These are phyloP conservation scores for Ramularia endophylla DNA, from an alignment of 2,329 filamentous ascomycete species.

Conservation along the genomic window DNA sequence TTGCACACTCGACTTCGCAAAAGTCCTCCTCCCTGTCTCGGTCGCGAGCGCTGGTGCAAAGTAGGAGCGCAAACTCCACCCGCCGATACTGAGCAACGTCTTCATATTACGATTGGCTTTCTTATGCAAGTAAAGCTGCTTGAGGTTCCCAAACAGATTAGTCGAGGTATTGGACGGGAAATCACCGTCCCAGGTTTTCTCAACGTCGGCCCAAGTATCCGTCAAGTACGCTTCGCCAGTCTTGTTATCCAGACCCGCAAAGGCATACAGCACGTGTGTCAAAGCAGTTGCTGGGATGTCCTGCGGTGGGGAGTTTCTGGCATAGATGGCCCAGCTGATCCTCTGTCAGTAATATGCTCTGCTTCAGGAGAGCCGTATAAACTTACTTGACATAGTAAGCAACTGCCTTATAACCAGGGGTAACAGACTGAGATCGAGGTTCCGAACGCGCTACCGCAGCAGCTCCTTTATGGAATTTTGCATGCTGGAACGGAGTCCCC, in stretches of 20 bases:
- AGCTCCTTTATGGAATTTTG: no score
- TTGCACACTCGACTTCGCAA: slow-evolving; percentile 65
- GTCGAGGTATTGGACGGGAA: slow-evolving; percentile 37
- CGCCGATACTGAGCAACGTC: slow-evolving; percentile 72
- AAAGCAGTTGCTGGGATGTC: slow-evolving; percentile 71
- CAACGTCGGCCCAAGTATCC: slow-evolving; percentile 60
- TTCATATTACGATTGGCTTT: slow-evolving; percentile 70
- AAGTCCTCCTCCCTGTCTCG: slow-evolving; percentile 53
- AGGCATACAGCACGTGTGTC: slow-evolving; percentile 84
- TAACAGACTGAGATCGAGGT: slow-evolving; percentile 10
- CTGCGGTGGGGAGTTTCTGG: slow-evolving; percentile 71
- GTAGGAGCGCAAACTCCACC: slow-evolving; percentile 74
- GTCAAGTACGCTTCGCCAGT: slow-evolving; percentile 69
- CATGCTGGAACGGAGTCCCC: no score
- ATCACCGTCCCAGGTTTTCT: slow-evolving; percentile 65
- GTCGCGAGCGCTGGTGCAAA: slow-evolving; percentile 64
- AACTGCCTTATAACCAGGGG: slow-evolving; percentile 57
- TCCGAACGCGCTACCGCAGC: no score
- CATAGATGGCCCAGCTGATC: slow-evolving; percentile 49
- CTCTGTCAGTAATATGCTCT: slow-evolving; percentile 5
- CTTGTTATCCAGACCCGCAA: slow-evolving; percentile 75
- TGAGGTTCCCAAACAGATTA: slow-evolving; percentile 70
- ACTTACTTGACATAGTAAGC: slow-evolving; percentile 63
- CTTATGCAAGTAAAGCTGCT: slow-evolving; percentile 70
- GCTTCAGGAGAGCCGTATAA: not conserved